Evolutionary conservation across 768 basidiomycete genomes (phyloP).

Genomic region (Cystobasidium onofrii): DNA sequence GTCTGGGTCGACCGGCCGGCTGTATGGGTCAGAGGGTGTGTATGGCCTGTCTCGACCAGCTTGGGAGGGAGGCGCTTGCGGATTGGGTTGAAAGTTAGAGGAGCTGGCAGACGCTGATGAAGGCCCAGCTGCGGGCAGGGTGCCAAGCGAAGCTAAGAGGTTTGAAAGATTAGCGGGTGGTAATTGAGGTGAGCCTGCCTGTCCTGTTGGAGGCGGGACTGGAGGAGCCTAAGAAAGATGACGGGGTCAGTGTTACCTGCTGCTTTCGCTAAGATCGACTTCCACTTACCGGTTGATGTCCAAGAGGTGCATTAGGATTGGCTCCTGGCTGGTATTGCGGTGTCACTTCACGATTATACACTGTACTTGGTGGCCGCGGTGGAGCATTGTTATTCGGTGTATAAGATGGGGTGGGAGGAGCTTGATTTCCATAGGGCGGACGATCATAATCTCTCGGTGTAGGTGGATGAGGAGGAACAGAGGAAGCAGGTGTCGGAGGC

Average conservation of each 20-base stretch:
- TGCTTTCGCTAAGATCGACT: no score
- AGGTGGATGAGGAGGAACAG: neutral
- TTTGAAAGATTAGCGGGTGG: conserved; percentile 3
- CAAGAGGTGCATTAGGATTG: neutral
- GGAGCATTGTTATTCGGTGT: neutral
- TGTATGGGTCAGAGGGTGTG: neutral
- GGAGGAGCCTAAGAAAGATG: neutral
- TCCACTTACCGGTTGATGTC: neutral
- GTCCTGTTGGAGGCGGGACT: neutral
- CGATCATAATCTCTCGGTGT: neutral
- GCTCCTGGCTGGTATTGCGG: neutral
- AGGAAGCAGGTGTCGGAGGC: neutral
- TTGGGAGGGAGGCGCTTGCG: neutral
- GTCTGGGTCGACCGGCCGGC: neutral
- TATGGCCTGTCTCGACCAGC: neutral
- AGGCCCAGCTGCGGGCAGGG: neutral
- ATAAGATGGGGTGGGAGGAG: neutral
- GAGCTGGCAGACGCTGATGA: neutral
- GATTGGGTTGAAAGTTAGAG: neutral
- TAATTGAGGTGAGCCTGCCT: neutral
- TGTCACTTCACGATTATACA: neutral
- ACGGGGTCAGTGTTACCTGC: no score
- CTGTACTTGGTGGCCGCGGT: neutral
- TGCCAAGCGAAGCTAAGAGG: conserved; percentile 18
- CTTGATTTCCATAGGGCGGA: neutral